phyloP scores from a whole-genome alignment of 345 rosid genomes.

The Eucalyptus cloeziana region DNA sequence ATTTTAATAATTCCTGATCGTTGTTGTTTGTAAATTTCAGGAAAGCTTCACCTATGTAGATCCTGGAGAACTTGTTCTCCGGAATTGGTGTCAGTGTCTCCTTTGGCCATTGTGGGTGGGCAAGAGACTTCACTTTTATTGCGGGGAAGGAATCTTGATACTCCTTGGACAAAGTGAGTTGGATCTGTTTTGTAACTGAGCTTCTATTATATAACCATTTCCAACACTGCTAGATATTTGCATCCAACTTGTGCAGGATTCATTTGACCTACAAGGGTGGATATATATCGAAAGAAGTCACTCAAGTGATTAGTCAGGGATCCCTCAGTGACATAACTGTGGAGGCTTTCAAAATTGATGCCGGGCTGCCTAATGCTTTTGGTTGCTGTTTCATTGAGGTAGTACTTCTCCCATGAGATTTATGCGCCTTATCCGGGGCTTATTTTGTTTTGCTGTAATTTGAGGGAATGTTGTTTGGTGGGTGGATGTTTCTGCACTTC shows the following conservation, averaged over 20 bases:
- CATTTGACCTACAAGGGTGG: conserved; percentile 57
- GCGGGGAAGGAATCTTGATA: conserved; percentile 63
- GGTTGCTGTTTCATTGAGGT: conserved; percentile 93
- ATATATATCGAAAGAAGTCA: conserved; percentile 39
- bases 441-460: not conserved
- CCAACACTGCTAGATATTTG: not conserved
- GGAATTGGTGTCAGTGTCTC: conserved; percentile 69
- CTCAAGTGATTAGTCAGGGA: conserved; percentile 12
- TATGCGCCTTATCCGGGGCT: not conserved
- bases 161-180: conserved; percentile 59
- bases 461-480: not conserved
- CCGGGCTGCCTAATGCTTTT: conserved; percentile 11
- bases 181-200: not conserved
- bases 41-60: conserved; percentile 56
- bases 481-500: not conserved
- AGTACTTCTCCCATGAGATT: not conserved
- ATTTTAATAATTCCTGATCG: not conserved
- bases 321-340: conserved; percentile 44
- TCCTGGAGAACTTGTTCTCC: conserved; percentile 68
- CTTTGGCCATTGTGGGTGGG: conserved; percentile 71
- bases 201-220: not conserved
- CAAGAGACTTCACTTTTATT: conserved; percentile 48
- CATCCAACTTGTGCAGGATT: conserved; percentile 26
- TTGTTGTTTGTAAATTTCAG: conserved; percentile 17
- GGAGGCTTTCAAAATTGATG: conserved; percentile 33